Base-by-base conservation (phyloP, 2,329 filamentous ascomycete species). In the Pseudophaeomoniella oleicola region DNA sequence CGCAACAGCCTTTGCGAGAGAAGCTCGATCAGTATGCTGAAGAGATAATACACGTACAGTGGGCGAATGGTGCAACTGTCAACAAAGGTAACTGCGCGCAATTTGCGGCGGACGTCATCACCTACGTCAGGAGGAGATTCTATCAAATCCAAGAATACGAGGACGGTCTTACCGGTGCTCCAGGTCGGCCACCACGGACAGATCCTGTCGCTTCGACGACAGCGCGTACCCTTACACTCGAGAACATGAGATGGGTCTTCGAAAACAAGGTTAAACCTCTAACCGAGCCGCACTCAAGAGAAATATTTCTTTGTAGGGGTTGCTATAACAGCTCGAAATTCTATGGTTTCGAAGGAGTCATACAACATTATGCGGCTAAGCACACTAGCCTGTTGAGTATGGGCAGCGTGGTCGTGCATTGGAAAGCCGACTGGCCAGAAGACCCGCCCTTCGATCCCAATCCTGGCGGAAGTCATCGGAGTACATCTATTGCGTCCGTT, bases 191-290 rank as follows among this genome's bases (percentile, higher is more conserved):
- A 38, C 62, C 63, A 3, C 48, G 55, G 17, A 37, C 52, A 6
- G 72, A 78, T 42, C 64, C 67, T 5, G 58, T 62, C 2, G 59
- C 68, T 42, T 70, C 66, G 0, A 64, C 71, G 4, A 71, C 66
- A 46, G 73, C 67, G 16, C 67, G 72, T 51, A 77, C 69, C 50
- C 62, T 88, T 36, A 81, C 78, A 1, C 59, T 90, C 45, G 82
- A 88, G 51, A 85, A 87, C 50, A 86, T 90, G 81, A 87, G 81
- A 55, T 88, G 79, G 75, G 63, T 87, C 18, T 87, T 81, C 52
- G 81, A 87, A 49, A 72, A 72, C 45, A 86, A 84, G 53, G 67
- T 90, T 51, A 82, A 76, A 49, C 73, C 74, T 16, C 58, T 74
- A 37, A 83, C 78, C 2, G 78, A 84, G 42, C 58, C 63, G 32